phyloP scores from a whole-genome alignment of 2,329 filamentous ascomycete species.

The Cladosporium sp. region DNA sequence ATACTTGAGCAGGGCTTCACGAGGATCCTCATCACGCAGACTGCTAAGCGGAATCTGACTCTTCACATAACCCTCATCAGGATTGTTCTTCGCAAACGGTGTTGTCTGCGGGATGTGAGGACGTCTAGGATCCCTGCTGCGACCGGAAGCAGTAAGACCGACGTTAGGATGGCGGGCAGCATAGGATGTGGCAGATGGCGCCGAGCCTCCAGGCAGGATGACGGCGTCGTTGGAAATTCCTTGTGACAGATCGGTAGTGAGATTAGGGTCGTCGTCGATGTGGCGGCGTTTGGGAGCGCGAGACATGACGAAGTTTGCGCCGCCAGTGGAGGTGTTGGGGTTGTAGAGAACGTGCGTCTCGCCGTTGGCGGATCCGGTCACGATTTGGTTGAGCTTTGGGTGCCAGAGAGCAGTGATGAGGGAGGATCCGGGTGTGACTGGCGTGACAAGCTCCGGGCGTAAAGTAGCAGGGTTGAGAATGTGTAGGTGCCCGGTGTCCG shows the following conservation, averaged over 20 bases:
- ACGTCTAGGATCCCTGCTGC: constrained; percentile 74
- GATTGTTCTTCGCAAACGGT: constrained; percentile 86
- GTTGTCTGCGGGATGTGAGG: constrained; percentile 84
- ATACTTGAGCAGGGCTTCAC: constrained; percentile 92
- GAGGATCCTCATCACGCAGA: constrained; percentile 94
- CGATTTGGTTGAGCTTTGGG: constrained; percentile 89
- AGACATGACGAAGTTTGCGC: constrained; percentile 86
- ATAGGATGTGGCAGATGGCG: constrained; percentile 47
- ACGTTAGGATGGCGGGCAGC: constrained; percentile 65
- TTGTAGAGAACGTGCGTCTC: constrained; percentile 90
- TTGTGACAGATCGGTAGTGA: constrained; percentile 79
- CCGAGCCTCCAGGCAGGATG: constrained; percentile 55
- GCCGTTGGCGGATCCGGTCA: constrained; percentile 88
- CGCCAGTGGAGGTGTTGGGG: constrained; percentile 75
- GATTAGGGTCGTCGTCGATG: constrained; percentile 85
- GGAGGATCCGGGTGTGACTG: constrained; percentile 80
- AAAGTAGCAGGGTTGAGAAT: constrained; percentile 93
- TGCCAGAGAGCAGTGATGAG: constrained; percentile 90
- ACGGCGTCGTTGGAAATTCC: constrained; percentile 84
- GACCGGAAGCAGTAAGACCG: constrained; percentile 76
- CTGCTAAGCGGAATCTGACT: constrained; percentile 84
- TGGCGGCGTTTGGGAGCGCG: constrained; percentile 93
- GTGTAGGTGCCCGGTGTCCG: constrained; percentile 79
- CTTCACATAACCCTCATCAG: constrained; percentile 85
- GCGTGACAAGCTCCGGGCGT: constrained; percentile 77